These are phyloP conservation scores for Pulicaria dysenterica DNA, from an alignment of 129 eudicot species.

Conservation along the genomic window DNA sequence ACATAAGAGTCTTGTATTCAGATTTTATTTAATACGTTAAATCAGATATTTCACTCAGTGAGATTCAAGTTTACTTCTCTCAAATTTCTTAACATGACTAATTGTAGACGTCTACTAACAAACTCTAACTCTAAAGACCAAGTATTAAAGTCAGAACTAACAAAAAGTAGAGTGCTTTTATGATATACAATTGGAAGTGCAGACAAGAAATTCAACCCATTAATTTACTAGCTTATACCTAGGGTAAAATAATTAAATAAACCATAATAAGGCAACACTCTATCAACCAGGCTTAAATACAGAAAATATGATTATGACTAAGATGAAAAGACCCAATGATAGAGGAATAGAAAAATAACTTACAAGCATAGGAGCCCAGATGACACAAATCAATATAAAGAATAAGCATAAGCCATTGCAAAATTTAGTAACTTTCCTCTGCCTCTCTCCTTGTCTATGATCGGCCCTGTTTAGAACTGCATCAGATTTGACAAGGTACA, in stretches of 20 bases:
- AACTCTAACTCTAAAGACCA: no score
- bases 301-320: background rate
- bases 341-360: conserved; percentile 38
- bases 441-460: conserved; percentile 94
- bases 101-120: no score
- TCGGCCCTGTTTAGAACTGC: conserved; percentile 79
- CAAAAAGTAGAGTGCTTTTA: no score
- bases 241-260: background rate
- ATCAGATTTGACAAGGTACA: conserved; percentile 99
- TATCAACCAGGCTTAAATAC: background rate
- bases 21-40: no score
- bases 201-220: background rate
- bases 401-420: conserved; percentile 95
- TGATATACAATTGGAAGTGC: no score
- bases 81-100: no score
- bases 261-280: background rate
- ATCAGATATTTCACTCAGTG: no score
- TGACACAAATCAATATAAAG: conserved; percentile 82
- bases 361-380: conserved; percentile 99
- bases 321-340: conserved; percentile 14
- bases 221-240: no score
- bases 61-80: no score
- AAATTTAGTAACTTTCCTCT: conserved; percentile 81
- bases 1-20: no score
- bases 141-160: no score